Base-by-base conservation (phyloP, 1,284 basidiomycete genomes). In the Phellinidium pouzarii region DNA sequence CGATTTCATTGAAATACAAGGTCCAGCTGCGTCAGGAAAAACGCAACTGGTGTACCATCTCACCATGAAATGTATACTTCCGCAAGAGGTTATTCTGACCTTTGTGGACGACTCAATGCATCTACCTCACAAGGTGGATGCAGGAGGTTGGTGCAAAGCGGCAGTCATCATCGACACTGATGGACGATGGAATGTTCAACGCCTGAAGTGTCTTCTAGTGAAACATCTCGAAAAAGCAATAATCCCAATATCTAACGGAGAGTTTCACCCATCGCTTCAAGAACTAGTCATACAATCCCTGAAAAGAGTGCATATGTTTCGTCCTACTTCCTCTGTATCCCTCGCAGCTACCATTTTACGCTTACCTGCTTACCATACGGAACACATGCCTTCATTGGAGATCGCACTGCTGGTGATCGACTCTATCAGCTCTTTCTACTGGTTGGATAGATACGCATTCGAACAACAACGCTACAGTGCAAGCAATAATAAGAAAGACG, bases 1-100 rank as follows among this genome's bases (percentile, higher is more conserved):
- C 26, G 79, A 88, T 65, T 72, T 87, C 40, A 66, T 91, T 60
- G 84, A 88, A 65, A 73, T 92, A 36, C 84, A 89, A 65, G 89
- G 87, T 1, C 75, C 82, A 3, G 70, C 87, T 1, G 74, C 74
- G 19, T 80, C 81, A 14, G 89, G 87, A 34, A 92, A 91, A 66
- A 83, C 84, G 1, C 82, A 85, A 55, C 66, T 91, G 8, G 66
- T 88, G 22, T 84, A 85, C 63, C 75, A 79, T 61, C 65, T 87
- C 51, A 63, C 87, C 29, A 68, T 78, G n/a, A 75, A 71, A 23
- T 82, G 83, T 58, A 70, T 89, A 50, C 65, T 81, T 9, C 84
- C 86, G 7, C 49, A 57, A 22, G 43, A 44, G 25, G 42, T 60
- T 22, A 17, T 46, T 38, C 45, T 63, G 1, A 31, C 46, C 12